phyloP scores from a whole-genome alignment of 768 basidiomycete species.

The Mycena haematopus region DNA sequence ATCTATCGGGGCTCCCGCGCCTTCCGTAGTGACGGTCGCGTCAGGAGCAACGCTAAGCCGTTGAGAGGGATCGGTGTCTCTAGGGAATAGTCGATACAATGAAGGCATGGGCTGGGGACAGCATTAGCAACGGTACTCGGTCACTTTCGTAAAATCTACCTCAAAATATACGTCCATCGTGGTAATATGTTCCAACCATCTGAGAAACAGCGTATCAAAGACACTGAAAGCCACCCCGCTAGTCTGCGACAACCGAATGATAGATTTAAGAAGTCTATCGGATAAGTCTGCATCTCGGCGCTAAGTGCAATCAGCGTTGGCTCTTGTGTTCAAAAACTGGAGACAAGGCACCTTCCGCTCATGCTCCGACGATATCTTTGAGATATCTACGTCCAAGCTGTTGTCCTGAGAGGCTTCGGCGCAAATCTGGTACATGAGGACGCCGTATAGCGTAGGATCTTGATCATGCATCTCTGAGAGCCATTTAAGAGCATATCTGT shows the following conservation, averaged over 20 bases:
- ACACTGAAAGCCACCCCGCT: constrained; percentile 57
- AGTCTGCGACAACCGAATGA: constrained; percentile 60
- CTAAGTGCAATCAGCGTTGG: constrained; percentile 19
- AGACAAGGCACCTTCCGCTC: constrained; percentile 27
- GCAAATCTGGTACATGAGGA: constrained; percentile 60
- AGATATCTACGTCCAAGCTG: constrained; percentile 24
- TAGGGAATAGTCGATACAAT: constrained; percentile 62
- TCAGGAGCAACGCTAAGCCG: constrained; percentile 47
- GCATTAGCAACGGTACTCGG: background rate
- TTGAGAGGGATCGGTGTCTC: constrained; percentile 53
- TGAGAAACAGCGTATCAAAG: constrained; percentile 63
- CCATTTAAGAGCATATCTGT: constrained; percentile 70
- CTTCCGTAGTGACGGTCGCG: constrained; percentile 37
- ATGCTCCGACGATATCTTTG: constrained; percentile 10
- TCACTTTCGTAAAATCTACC: constrained; percentile 39
- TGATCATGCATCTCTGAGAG: constrained; percentile 70
- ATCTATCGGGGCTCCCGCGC: constrained; percentile 44
- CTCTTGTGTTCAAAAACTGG: background rate
- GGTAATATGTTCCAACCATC: constrained; percentile 61
- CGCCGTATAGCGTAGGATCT: constrained; percentile 58
- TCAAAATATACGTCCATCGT: constrained; percentile 41
- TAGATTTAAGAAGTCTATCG: constrained; percentile 54
- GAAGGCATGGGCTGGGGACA: constrained; percentile 55
- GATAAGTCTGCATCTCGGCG: constrained; percentile 34
- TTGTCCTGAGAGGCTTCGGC: constrained; percentile 50